Base-by-base conservation (phyloP, 2,329 filamentous ascomycete genomes). In the Claviceps humidiphila region DNA sequence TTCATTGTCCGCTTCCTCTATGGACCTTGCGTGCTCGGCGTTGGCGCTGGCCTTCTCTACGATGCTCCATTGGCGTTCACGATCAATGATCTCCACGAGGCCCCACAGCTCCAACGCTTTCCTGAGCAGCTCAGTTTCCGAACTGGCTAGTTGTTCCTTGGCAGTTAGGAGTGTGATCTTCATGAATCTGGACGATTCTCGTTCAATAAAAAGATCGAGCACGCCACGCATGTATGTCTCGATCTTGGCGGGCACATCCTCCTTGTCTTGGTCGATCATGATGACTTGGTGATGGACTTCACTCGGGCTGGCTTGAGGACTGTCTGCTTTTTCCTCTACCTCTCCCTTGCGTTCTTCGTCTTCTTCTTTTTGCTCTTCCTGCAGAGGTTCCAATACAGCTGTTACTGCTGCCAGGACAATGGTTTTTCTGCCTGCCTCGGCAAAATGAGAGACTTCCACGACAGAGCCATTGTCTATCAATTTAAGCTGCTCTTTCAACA, bases 61-160 rank as follows among this genome's bases (percentile, higher is more conserved):
- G 56, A 81, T 77, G 38, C 68, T 72, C 81, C 81, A 84, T 55
- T 79, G 74, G 4, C 79, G 71, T 61, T 84, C 80, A 48, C 78
- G 74, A 61, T 84, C 80, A 53, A 84, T 78, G 46, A 82, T 78
- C 61, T 84, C 80, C 4, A 84, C 79, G 5, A 81, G 70, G 0
- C 78, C 77, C 81, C 81, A 84, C 2, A 84, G 70, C 61, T 84
- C 80, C 4, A 84, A 69, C 1, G 79, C 77, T 54, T 77, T 74
- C 51, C 72, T 72, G 6, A 84, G 67, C 13, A 82, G 66, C 52
- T 76, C 73, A 55, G 81, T 77, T n/a, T 71, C 67, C 39, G 71
- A 68, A 6, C 73, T 73, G 47, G 72, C 63, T 4, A 68, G 60
- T 13, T 73, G 73, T 49, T 73, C 65, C 40, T 69, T 67, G 0